Conservation (phyloP, 768 basidiomycete species). For the Galerina sulciceps region DNA sequence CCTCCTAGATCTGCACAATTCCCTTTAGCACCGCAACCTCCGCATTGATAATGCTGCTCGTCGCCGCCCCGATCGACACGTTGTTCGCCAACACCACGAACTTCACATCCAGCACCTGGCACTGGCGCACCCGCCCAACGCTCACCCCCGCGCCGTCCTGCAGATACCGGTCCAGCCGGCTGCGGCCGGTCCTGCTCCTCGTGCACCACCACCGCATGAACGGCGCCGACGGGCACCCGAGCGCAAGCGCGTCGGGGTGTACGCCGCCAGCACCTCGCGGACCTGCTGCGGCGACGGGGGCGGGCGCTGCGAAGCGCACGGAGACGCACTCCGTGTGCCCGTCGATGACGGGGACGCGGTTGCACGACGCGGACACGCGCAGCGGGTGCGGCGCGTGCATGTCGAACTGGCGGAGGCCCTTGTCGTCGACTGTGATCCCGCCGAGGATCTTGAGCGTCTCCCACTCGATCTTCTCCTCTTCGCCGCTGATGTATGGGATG, state of each 20-base stretch:
- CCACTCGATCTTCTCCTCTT: conserved; percentile 99
- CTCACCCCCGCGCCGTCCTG: conserved; percentile 91
- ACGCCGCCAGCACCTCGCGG: conserved; percentile 76
- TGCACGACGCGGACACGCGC: conserved; percentile 92
- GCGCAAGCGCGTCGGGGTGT: conserved; percentile 74
- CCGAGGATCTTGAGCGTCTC: conserved; percentile 97
- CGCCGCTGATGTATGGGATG: conserved; percentile 91
- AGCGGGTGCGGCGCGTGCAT: conserved; percentile 82
- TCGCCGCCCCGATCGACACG: conserved; percentile 94
- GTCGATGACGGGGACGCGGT: conserved; percentile 93
- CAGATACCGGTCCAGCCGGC: conserved; percentile 89
- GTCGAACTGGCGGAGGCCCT: conserved; percentile 71
- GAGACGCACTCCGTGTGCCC: conserved; percentile 94
- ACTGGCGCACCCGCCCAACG: conserved; percentile 90
- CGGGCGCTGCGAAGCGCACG: conserved; percentile 80
- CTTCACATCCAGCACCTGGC: conserved; percentile 92
- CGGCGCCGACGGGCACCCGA: conserved; percentile 86
- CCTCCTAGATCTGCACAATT: conserved; percentile 28
- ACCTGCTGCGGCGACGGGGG: conserved; percentile 89
- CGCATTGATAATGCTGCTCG: conserved; percentile 96
- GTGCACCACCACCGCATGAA: conserved; percentile 85
- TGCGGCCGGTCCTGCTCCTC: conserved; percentile 93
- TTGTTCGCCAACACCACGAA: conserved; percentile 94
- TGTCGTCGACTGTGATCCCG: conserved; percentile 62
- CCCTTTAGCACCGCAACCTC: conserved; percentile 90